Base-by-base conservation (phyloP, 2,329 filamentous ascomycete species). In the Polychaeton citri region DNA sequence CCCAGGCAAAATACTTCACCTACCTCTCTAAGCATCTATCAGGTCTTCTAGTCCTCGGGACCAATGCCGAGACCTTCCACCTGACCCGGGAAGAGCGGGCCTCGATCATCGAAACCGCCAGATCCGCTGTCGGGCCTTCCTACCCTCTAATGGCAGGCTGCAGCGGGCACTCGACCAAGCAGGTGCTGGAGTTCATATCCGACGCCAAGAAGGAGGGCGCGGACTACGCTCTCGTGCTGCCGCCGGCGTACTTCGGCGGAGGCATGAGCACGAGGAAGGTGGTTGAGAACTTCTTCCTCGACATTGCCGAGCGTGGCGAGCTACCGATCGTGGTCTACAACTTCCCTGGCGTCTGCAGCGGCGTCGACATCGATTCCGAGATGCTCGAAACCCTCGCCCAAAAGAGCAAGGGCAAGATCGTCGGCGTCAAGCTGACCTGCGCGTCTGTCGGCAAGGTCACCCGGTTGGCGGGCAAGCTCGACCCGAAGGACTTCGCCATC, bases 361-460 rank as follows among this genome's bases (percentile, higher is more conserved):
- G 79, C 4, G 62, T 82, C 7, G 79, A 83, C 47, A 63, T 83
- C 31, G 72, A 75, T 50, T 80, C 74, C 0, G 76, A 81, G 42
- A 69, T 72, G 47, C 74, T 83, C 43, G 61, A 69, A 2, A 58
- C 62, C 0, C 61, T 81, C 4, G 68, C 70, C 9, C 57, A 65
- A 40, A 43, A 44, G 3, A 72, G 79, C 51, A 59, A 65, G 30
- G 31, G 37, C 24, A 81, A 80, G 44, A 79, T 83, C 44, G 72
- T 80, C 34, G 79, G 76, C 19, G 73, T 76, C 35, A 83, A 83
- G 61, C 61, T 82, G 37, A 83, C 79, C 2, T 83, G 79, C 50
- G 79, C 78, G n/a, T 76, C 74, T 45, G 80, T 81, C 20, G 79
- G 76, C 39, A 84, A 84, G 58, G 69, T 84, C 33, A 73, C 74